These are phyloP conservation scores for Pythium utonaiense DNA, from an alignment of 352 stramenopile species.

Conservation along the genomic window DNA sequence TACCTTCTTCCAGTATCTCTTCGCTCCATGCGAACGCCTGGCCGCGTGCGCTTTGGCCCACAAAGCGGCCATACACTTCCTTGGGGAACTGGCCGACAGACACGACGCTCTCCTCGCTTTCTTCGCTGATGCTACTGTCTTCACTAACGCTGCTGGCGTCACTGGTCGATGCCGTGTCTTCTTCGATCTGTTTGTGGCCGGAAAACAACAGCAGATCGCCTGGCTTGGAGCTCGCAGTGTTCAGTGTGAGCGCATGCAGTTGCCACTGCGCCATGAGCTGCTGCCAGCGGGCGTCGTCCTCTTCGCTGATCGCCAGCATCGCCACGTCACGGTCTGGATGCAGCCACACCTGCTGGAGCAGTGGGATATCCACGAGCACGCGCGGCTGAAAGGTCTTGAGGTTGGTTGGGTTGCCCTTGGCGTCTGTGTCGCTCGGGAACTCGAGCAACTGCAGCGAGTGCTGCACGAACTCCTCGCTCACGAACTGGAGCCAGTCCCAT, in stretches of 20 bases:
- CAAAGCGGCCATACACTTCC: conserved; percentile 51
- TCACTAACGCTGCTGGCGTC: neutral
- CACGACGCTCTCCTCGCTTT: conserved; percentile 4
- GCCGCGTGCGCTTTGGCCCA: conserved; percentile 47
- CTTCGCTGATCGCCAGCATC: conserved; percentile 47
- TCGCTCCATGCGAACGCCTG: conserved; percentile 77
- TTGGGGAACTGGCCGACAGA: conserved; percentile 39
- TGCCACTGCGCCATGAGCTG: conserved; percentile 24
- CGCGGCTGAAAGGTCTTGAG: conserved; percentile 17
- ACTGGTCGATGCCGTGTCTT: neutral
- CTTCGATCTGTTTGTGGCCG: conserved; percentile 39
- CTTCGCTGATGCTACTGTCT: conserved; percentile 11
- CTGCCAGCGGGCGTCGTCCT: conserved; percentile 24
- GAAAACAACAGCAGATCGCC: conserved; percentile 50
- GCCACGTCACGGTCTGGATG: conserved; percentile 57
- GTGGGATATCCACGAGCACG: conserved; percentile 53
- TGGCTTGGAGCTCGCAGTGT: conserved; percentile 15
- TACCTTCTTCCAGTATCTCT: conserved; percentile 72
- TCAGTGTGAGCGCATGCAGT: conserved; percentile 38
- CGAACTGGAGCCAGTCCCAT: conserved; percentile 82
- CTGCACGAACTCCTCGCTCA: conserved; percentile 68
- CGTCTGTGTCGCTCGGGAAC: conserved; percentile 8
- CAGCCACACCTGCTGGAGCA: conserved; percentile 47
- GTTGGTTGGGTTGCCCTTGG: neutral
- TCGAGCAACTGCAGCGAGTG: conserved; percentile 69